Evolutionary conservation across 345 rosid species (phyloP), one percentile per base, ranked within the genome.

Genomic region (Populus simonii): DNA sequence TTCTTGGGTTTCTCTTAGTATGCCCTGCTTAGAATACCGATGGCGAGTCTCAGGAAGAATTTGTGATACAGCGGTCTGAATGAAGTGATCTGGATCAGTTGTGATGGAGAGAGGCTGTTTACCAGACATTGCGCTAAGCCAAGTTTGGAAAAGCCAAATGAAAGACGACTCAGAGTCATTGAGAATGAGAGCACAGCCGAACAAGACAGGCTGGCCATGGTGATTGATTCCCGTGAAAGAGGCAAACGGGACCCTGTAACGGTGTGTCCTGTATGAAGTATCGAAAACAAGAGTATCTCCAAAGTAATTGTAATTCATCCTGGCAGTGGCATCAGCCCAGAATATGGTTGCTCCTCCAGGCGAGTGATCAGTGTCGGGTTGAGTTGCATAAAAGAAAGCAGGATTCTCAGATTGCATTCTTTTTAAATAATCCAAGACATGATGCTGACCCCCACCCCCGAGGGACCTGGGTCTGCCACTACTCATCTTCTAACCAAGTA

Each of bases 131-230:
- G 92, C 90, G 0, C 69, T 53, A 45, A 89, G 89, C 92, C 90
- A 90, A 11, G 89, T 89, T 35, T 85, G 84, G 80, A 90, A 86
- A 59, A 90, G 85, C 93, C 93, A 90, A 35, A 84, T 83, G 69
- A 89, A 87, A 0, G 92, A 87, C 69, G 88, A 86, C 82, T 90
- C 92, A 29, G 88, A 76, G 61, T 90, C 93, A 71, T 86, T 85
- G 17, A 89, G 80, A 63, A 90, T 74, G 71, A 90, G 84, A 55
- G 90, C 92, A 76, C 92, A 90, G 29, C 93, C 93, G 45, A 89
- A 87, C 35, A 90, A 76, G 75, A 89, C 74, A 47, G 92, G 89
- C 43, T 90, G 93, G 8, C 92, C 93, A 62, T 90, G 93, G 83
- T 90, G 93, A 71, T 89, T 89, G 66, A 89, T 81, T 67, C 91